Evolutionary conservation across 306 rosid genomes (phyloP), one percentile per base, ranked within the genome.

Genomic region (Glycine latifolia): DNA sequence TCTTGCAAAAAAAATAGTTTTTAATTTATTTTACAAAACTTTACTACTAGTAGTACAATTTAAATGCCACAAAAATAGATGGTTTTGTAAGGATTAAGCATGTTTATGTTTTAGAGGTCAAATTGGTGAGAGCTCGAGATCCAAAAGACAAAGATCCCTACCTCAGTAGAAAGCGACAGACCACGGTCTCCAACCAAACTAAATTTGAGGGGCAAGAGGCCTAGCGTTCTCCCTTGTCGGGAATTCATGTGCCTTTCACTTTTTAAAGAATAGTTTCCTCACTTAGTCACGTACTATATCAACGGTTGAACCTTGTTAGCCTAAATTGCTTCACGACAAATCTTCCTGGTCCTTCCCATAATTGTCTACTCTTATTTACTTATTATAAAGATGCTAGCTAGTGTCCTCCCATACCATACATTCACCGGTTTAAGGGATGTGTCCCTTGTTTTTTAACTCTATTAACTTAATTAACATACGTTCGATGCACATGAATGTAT

Each of bases 141-240:
- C 48, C 3, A 47, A 39, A 67, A 49, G 81, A 79, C 87, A 84
- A 79, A 84, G 87, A 84, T 84, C 84, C 81, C 73, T 49, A 67
- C 7, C 33, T 35, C 11, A 75, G 63, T 10, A 75, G 73, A 75
- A 67, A 76, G 76, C 73, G 48, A 68, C 31, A 41, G 85, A 82
- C 31, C 77, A 68, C 9, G 67, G 81, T 76, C 78, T 82, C 54
- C 77, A 54, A 67, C 71, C 20, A 47, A 67, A 10, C 10, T 31
- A 37, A 20, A 17, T 56, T 47, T 13, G 12, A 58, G 69, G 56
- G 79, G 33, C 49, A 78, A 33, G 48, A 46, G 62, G 39, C 71
- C 67, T 17, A 56, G 68, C 67, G 13, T 67, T 47, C 77, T 54
- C 20, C 66, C 33, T 56, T 78, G 75, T 72, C 66, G 65, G 67